Evolutionary conservation across 2,329 filamentous ascomycete species (phyloP).

Genomic region (Diaporthe amygdali): DNA sequence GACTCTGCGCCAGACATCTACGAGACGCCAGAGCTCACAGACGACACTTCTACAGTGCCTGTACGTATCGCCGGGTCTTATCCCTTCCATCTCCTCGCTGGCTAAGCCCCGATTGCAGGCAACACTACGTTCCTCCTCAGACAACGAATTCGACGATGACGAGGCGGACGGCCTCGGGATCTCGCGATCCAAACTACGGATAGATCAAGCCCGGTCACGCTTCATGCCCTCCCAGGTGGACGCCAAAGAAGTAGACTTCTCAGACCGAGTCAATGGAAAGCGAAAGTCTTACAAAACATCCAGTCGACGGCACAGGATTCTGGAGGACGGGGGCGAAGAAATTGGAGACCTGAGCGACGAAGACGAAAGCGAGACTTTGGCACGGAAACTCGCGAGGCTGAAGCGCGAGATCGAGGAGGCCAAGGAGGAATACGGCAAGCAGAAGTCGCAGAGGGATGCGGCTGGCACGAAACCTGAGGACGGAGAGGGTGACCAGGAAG

Average conservation of each 20-base stretch:
- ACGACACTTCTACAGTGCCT: constrained; percentile 85
- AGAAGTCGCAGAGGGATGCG: constrained; percentile 44
- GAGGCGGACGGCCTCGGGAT: constrained; percentile 71
- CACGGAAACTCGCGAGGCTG: constrained; percentile 80
- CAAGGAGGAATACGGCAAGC: constrained; percentile 65
- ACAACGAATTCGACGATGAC: constrained; percentile 67
- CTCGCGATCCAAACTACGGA: constrained; percentile 76
- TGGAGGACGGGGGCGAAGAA: constrained; percentile 68
- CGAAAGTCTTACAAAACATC: constrained; percentile 83
- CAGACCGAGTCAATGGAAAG: constrained; percentile 83
- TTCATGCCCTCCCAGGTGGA: constrained; percentile 81
- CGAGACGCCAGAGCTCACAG: constrained; percentile 91
- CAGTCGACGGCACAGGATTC: constrained; percentile 67
- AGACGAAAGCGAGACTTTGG: constrained; percentile 73
- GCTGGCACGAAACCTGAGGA: constrained; percentile 45
- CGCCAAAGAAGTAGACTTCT: constrained; percentile 82
- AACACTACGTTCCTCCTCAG: constrained; percentile 61
- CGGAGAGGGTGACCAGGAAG: constrained; percentile 47
- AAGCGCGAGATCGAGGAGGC: constrained; percentile 82
- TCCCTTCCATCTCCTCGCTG: not conserved
- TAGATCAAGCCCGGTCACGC: constrained; percentile 78
- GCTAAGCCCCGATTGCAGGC: constrained; percentile 49
- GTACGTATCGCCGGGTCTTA: constrained; percentile 55
- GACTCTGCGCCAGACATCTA: constrained; percentile 95
- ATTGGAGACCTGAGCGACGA: constrained; percentile 75